Conservation (phyloP, 768 basidiomycete species). For the Coprinopsis sp. region DNA sequence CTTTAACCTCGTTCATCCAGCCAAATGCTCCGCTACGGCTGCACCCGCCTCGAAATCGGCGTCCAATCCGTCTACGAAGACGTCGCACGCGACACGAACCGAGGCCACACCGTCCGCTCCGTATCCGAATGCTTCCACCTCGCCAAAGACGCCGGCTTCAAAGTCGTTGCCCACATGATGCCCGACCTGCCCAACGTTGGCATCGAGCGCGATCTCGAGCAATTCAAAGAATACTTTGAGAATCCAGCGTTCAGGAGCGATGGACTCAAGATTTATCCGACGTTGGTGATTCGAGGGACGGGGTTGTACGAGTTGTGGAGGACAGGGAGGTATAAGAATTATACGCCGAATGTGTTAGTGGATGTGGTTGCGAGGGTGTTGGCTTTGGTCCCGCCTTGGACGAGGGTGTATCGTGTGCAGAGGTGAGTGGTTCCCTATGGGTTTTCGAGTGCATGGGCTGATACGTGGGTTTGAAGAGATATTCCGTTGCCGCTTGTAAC, state of each 20-base stretch:
- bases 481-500: constrained; percentile 95
- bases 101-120: constrained; percentile 96
- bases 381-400: constrained; percentile 98
- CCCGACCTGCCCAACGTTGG: constrained; percentile 98
- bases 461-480: constrained; percentile 51
- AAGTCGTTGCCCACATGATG: constrained; percentile 99
- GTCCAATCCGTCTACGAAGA: constrained; percentile 99
- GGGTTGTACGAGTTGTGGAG: constrained; percentile 95
- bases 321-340: constrained; percentile 97
- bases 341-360: constrained; percentile 97
- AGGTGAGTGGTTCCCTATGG: constrained; percentile 43
- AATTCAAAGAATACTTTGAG: constrained; percentile 99
- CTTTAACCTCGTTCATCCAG: constrained; percentile 32
- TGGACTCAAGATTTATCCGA: constrained; percentile 97
- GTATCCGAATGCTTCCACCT: constrained; percentile 97
- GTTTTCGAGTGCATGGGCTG: background rate
- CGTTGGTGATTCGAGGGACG: constrained; percentile 94
- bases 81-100: constrained; percentile 97
- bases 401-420: constrained; percentile 95
- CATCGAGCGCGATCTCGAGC: constrained; percentile 93
- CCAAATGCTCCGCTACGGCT: constrained; percentile 99
- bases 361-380: constrained; percentile 96
- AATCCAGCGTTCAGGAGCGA: constrained; percentile 97
- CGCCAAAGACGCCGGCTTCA: constrained; percentile 98
- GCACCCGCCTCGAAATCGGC: constrained; percentile 96